Conservation (phyloP, 257 asterid genomes). For the Solanum gandarillasii region DNA sequence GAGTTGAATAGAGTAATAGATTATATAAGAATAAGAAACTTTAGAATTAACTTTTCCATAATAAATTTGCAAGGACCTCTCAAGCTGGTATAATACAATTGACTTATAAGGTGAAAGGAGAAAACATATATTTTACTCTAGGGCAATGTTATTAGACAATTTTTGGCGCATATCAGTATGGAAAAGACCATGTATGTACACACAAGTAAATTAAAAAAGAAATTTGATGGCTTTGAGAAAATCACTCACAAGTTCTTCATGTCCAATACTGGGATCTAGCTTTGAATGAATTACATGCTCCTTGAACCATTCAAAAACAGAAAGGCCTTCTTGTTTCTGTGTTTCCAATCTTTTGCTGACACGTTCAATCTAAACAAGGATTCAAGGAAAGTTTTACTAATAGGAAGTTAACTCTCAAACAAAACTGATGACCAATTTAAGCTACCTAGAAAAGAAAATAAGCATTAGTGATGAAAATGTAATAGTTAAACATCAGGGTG, state of each 20-base stretch:
- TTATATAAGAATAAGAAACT: not conserved
- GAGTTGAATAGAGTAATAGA: not conserved
- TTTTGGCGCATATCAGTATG: not conserved
- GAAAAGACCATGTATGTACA: not conserved
- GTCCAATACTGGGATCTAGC: constrained; percentile 72
- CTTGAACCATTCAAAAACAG: constrained; percentile 80
- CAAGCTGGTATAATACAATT: not conserved
- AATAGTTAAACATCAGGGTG: not conserved
- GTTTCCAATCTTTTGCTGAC: constrained; percentile 54
- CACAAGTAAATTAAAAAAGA: not conserved
- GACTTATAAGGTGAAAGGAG: not conserved
- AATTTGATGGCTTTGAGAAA: constrained; percentile 1
- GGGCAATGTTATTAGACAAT: not conserved
- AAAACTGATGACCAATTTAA: not conserved
- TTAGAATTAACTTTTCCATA: not conserved
- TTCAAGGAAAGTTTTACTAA: not conserved
- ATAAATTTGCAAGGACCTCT: not conserved
- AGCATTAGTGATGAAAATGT: not conserved
- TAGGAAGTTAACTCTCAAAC: not conserved
- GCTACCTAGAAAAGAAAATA: not conserved
- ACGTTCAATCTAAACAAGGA: constrained; percentile 48
- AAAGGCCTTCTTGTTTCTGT: constrained; percentile 39
- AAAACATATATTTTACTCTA: not conserved
- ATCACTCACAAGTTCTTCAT: constrained; percentile 74
- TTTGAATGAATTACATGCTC: constrained; percentile 61